Base-by-base conservation (phyloP, 139 green algal genomes). In the Desmodesmus armatus region DNA sequence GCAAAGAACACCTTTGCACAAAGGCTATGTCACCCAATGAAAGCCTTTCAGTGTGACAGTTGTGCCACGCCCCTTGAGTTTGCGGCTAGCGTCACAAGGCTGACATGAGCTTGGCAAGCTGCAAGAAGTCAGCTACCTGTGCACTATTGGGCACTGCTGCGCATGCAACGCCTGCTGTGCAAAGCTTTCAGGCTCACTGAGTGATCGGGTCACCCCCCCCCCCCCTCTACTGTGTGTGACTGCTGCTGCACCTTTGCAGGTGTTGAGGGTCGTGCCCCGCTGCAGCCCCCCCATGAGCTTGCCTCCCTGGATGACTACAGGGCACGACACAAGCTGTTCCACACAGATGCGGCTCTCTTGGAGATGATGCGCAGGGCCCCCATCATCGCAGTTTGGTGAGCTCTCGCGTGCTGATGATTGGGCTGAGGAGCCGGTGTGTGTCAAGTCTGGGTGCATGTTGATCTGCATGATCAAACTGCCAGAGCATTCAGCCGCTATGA, bases 321-420 rank as follows among this genome's bases (percentile, higher is more conserved):
- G n/a, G 23, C n/a, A n/a, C 41, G 72, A 23, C 72, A 80, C 47
- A 39, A 43, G n/a, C 47, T 80, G 72, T 80, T 80, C 41, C 72
- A 43, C 72, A 80, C 72, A 9, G 72, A 80, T 21, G 7, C 72
- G 40, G 41, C 40, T 15, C 41, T 80, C 5, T 3, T 80, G 44
- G 72, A 80, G 47, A 80, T 80, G 72, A 79, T 79, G 71, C 27
- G 71, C 11, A 53, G 71, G 37, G 71, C 71, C 33, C 71, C 71
- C 37, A 79, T 80, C 43, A 80, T 80, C 39, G 72, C 72, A 27
- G 17, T 80, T 9, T 80, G 72, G 72, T 80, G n/a, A 80, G 72
- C 17, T 23, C 19, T 65, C 23, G n/a, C n/a, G n/a, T n/a, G n/a
- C n/a, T n/a, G n/a, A n/a, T n/a, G n/a, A n/a, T n/a, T n/a, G n/a